Evolutionary conservation across 306 rosid genomes (phyloP).

Genomic region (Cicer pinnatifidum): DNA sequence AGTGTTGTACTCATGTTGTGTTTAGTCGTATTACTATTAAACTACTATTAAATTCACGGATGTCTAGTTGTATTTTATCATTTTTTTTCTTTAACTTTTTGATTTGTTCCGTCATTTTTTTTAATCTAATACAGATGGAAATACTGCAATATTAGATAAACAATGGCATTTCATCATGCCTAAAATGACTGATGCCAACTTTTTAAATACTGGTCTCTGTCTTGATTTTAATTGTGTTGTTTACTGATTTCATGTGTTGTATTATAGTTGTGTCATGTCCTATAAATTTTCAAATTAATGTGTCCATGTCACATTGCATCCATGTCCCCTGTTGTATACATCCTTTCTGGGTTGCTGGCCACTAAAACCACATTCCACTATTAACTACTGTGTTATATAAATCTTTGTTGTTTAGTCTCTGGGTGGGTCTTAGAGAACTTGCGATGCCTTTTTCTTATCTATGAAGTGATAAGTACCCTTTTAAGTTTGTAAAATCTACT

Average conservation of each 20-base stretch:
- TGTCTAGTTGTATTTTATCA: not conserved
- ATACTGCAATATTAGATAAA: not conserved
- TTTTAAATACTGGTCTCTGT: not conserved
- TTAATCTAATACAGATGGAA: not conserved
- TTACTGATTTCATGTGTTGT: not conserved
- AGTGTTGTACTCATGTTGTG: not conserved
- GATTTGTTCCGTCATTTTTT: not conserved
- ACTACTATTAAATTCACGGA: not conserved
- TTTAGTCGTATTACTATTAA: not conserved
- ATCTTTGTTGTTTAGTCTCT: conserved; percentile 1
- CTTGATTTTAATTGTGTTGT: not conserved
- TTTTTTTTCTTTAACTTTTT: not conserved
- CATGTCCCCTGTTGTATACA: not conserved
- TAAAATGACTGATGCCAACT: not conserved
- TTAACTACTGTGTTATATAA: not conserved
- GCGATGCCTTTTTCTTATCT: not conserved
- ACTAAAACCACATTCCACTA: not conserved
- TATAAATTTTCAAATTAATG: not conserved
- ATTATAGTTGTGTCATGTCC: not conserved
- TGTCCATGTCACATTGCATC: not conserved
- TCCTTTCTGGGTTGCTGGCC: not conserved
- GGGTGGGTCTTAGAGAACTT: not conserved
- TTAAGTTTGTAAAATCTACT: not conserved
- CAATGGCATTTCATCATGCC: not conserved
- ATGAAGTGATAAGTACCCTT: not conserved